A percentile compares a stretch with the other conserved stretches of the same genome.
Evolutionary conservation across 768 basidiomycete species (phyloP).

Genomic region (Termitomyces sp.): DNA sequence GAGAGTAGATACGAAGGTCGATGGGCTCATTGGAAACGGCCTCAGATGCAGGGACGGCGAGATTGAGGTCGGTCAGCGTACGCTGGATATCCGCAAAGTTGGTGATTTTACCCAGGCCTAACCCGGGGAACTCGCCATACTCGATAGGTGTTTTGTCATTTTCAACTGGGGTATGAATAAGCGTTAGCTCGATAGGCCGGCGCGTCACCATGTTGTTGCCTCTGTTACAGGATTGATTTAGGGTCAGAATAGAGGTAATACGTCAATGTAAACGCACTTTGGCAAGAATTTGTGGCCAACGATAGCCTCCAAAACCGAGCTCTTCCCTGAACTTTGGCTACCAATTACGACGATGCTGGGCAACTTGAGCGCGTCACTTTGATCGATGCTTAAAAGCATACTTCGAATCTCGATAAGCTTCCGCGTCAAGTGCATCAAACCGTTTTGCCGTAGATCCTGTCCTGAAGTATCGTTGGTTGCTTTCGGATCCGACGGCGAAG

Average conservation of each 20-base stretch:
- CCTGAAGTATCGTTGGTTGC: slow-evolving; percentile 31
- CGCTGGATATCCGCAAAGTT: slow-evolving; percentile 92
- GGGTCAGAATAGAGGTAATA: slow-evolving; percentile 4
- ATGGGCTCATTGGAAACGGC: slow-evolving; percentile 95
- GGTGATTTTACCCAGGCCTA: slow-evolving; percentile 86
- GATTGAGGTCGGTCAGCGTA: slow-evolving; percentile 91
- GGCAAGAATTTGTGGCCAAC: slow-evolving; percentile 98
- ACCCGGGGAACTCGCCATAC: slow-evolving; percentile 92
- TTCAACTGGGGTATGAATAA: slow-evolving; percentile 81
- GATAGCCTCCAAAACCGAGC: slow-evolving; percentile 94
- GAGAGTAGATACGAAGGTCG: slow-evolving; percentile 94
- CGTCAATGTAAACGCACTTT: slow-evolving; percentile 61
- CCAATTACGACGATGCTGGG: slow-evolving; percentile 99
- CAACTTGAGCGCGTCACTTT: slow-evolving; percentile 89
- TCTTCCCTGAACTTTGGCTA: slow-evolving; percentile 98
- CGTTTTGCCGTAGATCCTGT: slow-evolving; percentile 62
- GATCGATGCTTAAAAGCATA: slow-evolving; percentile 95
- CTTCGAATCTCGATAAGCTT: slow-evolving; percentile 95
- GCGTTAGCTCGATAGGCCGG: slow-evolving; percentile 95
- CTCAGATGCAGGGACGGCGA: slow-evolving; percentile 86
- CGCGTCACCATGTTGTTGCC: slow-evolving; percentile 99
- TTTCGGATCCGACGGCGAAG: slow-evolving; percentile 68
- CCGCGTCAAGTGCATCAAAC: slow-evolving; percentile 88
- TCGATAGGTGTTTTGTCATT: slow-evolving; percentile 61
- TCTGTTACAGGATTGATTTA: slow-evolving; percentile 39